These are phyloP conservation scores for Parmales sp. DNA, from an alignment of 108 stramenopile species.

Conservation along the genomic window DNA sequence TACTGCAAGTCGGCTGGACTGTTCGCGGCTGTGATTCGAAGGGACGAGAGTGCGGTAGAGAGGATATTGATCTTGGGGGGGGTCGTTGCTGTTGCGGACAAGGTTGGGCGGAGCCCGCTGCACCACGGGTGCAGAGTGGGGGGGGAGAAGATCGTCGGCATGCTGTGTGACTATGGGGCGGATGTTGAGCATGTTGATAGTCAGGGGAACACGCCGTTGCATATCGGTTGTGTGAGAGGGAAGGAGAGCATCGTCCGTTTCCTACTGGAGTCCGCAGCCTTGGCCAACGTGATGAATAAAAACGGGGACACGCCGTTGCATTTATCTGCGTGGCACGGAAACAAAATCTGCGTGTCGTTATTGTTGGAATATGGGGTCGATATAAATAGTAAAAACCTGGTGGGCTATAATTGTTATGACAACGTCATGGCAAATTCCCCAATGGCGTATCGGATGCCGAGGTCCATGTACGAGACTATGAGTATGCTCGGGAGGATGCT, in stretches of 20 bases:
- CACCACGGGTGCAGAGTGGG: slow-evolving; percentile 9
- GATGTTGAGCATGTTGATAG: neutral
- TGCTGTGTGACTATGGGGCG: slow-evolving; percentile 1
- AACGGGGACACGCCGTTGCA: slow-evolving; percentile 1
- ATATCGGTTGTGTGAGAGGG: neutral
- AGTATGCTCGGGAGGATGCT: neutral
- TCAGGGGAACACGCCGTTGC: neutral
- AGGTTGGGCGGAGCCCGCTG: neutral
- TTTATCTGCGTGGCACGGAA: neutral
- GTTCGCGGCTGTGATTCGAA: neutral
- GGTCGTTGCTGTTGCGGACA: neutral
- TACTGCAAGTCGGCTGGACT: neutral
- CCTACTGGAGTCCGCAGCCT: neutral
- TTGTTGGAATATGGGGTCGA: neutral
- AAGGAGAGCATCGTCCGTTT: neutral
- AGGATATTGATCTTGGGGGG: neutral
- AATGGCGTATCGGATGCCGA: slow-evolving; percentile 4
- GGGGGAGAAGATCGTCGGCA: neutral
- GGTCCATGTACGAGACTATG: slow-evolving; percentile 1
- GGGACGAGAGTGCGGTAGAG: neutral
- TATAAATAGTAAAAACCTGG: neutral
- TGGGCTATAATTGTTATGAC: neutral
- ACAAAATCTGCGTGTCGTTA: neutral
- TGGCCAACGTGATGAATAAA: neutral
- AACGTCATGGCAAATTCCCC: slow-evolving; percentile 7